Conservation (phyloP, 306 rosid genomes). For the Cucumis melo region DNA sequence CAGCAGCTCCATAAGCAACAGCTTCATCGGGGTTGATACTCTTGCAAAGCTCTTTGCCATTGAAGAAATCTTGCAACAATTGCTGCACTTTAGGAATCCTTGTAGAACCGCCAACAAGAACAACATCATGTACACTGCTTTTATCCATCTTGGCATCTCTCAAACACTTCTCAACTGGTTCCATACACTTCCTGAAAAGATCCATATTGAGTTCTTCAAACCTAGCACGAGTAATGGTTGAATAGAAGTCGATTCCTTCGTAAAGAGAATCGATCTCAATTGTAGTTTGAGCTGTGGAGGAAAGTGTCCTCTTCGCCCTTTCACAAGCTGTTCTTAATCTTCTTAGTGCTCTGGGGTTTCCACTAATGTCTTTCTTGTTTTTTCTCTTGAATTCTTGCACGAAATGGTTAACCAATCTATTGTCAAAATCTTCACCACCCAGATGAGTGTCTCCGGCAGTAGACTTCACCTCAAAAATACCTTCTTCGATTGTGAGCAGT, state of each 20-base stretch:
- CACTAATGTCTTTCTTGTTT: slow-evolving; percentile 49
- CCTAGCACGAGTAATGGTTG: slow-evolving; percentile 52
- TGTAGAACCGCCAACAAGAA: slow-evolving; percentile 64
- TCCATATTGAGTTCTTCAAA: slow-evolving; percentile 71
- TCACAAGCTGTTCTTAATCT: slow-evolving; percentile 58
- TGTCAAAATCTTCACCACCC: slow-evolving; percentile 65
- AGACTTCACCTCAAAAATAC: slow-evolving; percentile 71
- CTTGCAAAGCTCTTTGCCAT: slow-evolving; percentile 64
- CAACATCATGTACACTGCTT: slow-evolving; percentile 38
- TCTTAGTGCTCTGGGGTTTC: slow-evolving; percentile 43
- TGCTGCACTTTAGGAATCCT: slow-evolving; percentile 65
- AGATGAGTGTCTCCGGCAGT: slow-evolving; percentile 71
- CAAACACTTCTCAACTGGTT: slow-evolving; percentile 56
- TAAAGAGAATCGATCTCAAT: slow-evolving; percentile 47
- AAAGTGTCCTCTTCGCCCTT: slow-evolving; percentile 56
- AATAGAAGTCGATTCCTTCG: slow-evolving; percentile 50
- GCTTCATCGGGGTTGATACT: slow-evolving; percentile 70
- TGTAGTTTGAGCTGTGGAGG: slow-evolving; percentile 66
- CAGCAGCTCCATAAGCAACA: slow-evolving; percentile 66
- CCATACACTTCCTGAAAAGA: slow-evolving; percentile 61
- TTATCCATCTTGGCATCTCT: slow-evolving; percentile 72
- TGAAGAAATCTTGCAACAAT: slow-evolving; percentile 52
- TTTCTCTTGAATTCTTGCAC: slow-evolving; percentile 62
- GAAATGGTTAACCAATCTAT: slow-evolving; percentile 57
- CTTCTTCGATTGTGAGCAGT: slow-evolving; percentile 56